A percentile compares a stretch with the other conserved stretches of the same genome.
phyloP scores from a whole-genome alignment of 805 yeast species.

The Monosporozyma unispora region DNA sequence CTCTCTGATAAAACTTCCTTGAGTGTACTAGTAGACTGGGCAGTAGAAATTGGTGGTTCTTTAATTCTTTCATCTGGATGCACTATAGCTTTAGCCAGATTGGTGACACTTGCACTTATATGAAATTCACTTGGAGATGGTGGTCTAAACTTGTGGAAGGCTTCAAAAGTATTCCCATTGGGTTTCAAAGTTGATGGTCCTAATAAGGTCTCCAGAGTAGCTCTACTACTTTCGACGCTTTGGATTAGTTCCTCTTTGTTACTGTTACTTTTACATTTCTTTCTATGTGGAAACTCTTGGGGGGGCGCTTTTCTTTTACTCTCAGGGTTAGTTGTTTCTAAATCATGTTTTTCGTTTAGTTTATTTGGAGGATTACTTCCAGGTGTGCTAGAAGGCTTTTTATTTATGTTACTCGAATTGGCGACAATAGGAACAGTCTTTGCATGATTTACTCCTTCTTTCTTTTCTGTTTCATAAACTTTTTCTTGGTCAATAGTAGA shows the following conservation, averaged over 20 bases:
- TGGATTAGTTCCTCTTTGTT: background rate
- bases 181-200: background rate
- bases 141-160: background rate
- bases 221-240: background rate
- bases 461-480: too few relatives aligned
- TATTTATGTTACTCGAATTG: too few relatives aligned
- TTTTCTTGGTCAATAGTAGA: too few relatives aligned
- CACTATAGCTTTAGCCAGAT: background rate
- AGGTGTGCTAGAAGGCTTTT: too few relatives aligned
- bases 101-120: background rate
- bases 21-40: background rate
- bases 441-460: too few relatives aligned
- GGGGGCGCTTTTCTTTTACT: background rate
- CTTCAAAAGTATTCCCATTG: background rate
- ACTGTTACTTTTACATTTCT: background rate
- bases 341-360: too few relatives aligned
- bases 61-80: background rate
- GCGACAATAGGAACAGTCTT: too few relatives aligned
- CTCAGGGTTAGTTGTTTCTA: background rate
- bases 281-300: background rate
- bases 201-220: constrained; percentile 1
- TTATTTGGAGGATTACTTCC: too few relatives aligned
- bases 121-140: background rate
- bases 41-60: background rate
- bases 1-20: background rate